A percentile compares a stretch with the other conserved stretches of the same genome.
Conservation (phyloP, 73 alveolate species). For the Stentor coeruleus region DNA sequence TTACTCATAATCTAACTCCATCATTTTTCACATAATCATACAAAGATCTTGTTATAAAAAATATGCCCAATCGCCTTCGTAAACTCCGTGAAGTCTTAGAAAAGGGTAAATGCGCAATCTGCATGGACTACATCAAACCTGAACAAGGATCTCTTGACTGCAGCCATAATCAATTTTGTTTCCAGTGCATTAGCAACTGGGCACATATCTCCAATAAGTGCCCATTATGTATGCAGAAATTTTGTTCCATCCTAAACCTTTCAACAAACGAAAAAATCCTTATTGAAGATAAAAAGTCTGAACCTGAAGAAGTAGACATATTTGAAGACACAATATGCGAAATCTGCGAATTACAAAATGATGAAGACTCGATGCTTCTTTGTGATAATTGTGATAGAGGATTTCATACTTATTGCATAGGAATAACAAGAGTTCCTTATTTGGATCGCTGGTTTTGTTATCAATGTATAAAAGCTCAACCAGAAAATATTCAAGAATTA, state of each 20-base stretch:
- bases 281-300: not conserved
- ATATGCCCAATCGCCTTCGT: no score
- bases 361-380: constrained; percentile 21
- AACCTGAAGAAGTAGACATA: not conserved
- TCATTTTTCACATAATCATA: no score
- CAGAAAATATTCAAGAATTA: not conserved
- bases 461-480: not conserved
- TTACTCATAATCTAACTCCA: no score
- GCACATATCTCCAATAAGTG: constrained; percentile 4
- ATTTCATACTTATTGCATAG: constrained; percentile 24
- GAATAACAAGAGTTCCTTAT: constrained; percentile 2
- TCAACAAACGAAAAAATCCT: not conserved
- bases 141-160: not conserved
- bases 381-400: constrained; percentile 30
- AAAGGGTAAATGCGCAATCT: not conserved
- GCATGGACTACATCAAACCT: not conserved
- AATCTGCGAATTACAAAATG: not conserved
- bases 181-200: not conserved
- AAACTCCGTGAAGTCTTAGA: not conserved
- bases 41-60: no score
- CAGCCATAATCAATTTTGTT: constrained; percentile 11
- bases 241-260: not conserved
- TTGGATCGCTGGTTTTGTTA: constrained; percentile 24
- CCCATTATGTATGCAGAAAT: not conserved
- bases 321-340: no score